phyloP scores from a whole-genome alignment of 495 filamentous ascomycete species.

The Aspergillus funiculosus region DNA sequence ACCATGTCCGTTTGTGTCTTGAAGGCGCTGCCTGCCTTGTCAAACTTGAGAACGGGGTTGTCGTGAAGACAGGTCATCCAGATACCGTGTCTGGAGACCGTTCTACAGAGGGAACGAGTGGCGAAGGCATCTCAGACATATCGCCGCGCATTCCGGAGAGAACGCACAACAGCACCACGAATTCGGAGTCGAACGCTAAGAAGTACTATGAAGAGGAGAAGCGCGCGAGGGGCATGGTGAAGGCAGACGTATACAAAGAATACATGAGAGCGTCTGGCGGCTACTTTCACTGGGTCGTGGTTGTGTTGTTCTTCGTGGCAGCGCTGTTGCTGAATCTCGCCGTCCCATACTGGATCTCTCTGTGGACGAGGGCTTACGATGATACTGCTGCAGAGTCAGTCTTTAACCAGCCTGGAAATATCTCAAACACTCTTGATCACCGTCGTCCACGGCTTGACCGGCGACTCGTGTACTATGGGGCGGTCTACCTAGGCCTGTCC shows the following conservation, averaged over 20 bases:
- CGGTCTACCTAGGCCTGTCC: conserved; percentile 60
- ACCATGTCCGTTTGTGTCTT: conserved; percentile 69
- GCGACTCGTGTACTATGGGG: conserved; percentile 55
- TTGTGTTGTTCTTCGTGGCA: conserved; percentile 43
- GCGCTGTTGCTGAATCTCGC: conserved; percentile 29
- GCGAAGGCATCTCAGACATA: not conserved
- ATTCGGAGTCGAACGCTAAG: conserved; percentile 48
- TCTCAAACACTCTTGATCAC: not conserved
- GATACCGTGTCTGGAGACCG: conserved; percentile 29
- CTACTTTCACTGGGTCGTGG: conserved; percentile 52
- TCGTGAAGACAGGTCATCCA: conserved; percentile 27
- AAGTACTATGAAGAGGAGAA: conserved; percentile 72
- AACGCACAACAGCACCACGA: too few relatives aligned
- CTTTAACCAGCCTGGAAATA: not conserved
- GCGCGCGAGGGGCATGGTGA: conserved; percentile 60
- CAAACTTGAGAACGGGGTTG: conserved; percentile 57
- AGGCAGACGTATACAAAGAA: conserved; percentile 52
- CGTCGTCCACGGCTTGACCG: conserved; percentile 6
- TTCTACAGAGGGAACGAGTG: not conserved
- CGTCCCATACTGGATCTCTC: conserved; percentile 55
- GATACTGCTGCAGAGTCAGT: not conserved
- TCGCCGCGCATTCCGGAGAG: not conserved
- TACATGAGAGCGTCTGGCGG: conserved; percentile 66
- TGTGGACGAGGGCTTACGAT: conserved; percentile 52
- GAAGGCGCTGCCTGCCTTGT: conserved; percentile 65